A percentile compares a stretch with the other conserved stretches of the same genome.
Evolutionary conservation across 305 asterid genomes (phyloP).

Genomic region (Solanum hybrid): DNA sequence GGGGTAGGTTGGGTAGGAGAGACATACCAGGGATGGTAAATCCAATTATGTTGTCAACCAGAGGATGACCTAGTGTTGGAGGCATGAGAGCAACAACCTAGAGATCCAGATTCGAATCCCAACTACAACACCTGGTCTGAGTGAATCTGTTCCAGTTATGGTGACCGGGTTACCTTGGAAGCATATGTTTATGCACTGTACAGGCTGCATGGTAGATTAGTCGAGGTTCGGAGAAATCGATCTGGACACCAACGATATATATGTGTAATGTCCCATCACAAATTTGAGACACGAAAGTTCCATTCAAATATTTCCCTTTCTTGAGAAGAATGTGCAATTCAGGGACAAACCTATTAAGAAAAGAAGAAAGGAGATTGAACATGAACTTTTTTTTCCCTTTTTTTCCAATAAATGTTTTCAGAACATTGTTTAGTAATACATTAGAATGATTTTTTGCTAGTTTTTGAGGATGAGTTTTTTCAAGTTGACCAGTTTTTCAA

Average conservation of each 20-base stretch:
- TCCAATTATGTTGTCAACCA: not conserved
- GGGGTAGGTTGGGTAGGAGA: not conserved
- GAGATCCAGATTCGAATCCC: not conserved
- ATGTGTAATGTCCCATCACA: not conserved
- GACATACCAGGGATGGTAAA: not conserved
- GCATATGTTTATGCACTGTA: not conserved
- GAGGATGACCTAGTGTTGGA: not conserved
- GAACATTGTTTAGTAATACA: not conserved
- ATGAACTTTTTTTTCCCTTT: not conserved
- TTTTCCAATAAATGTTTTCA: not conserved
- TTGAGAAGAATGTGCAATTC: not conserved
- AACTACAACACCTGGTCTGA: not conserved
- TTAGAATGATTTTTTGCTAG: not conserved
- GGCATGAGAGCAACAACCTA: not conserved
- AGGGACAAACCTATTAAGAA: not conserved
- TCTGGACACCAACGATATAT: not conserved
- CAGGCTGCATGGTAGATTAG: not conserved
- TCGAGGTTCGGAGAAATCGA: not conserved
- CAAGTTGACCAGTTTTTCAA: not conserved
- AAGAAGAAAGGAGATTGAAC: not conserved
- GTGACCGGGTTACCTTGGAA: not conserved
- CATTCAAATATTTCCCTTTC: not conserved
- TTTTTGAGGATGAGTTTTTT: not conserved
- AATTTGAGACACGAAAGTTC: not conserved
- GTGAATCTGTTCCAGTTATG: not conserved